Evolutionary conservation across 768 basidiomycete genomes (phyloP), one percentile per base, ranked within the genome.

Genomic region (Lenzites betulinus): DNA sequence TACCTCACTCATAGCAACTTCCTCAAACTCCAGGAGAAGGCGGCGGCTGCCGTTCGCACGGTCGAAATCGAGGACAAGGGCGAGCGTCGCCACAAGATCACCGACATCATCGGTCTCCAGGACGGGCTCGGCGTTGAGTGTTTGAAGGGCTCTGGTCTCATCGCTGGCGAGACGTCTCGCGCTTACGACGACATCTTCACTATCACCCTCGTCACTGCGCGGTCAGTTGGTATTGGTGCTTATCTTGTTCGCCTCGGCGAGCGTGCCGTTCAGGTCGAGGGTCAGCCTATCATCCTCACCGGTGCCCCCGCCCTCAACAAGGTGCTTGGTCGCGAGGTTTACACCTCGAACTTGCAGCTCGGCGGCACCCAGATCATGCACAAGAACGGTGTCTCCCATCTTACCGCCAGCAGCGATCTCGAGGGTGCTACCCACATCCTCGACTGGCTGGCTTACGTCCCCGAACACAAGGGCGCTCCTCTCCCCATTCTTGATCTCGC

Each of bases 281-380:
- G 97, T 44, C 96, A 99, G 68, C 97, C 97, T 2, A 98, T 99
- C 77, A 99, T 99, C 73, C 85, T 99, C 62, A 99, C 97, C 15
- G 97, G 97, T 67, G 96, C 96, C 26, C 86, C 86, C 7, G 97
- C 97, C 4, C 84, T 99, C 66, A 99, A 98, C 84, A 98, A 99
- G 77, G 97, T 99, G 6, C 87, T 99, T 43, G 97, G 97, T 62
- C 91, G 97, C 50, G 97, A 98, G 74, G 97, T 99, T 47, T 98
- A 99, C 74, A 98, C 97, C 9, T 97, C 95, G 55, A 98, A 98
- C 75, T 76, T 99, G 67, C 97, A 98, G 74, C 91, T 99, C 60
- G 97, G 97, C 64, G 97, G 97, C 55, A 98, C 97, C n/a, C 97
- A 99, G 71, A 98, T 99, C 80, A 98, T 99, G 97, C 92, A 94